Percentiles rank a stretch among this genome's conserved stretches.
Conservation (phyloP, 352 stramenopile species). For the Phytophthora meadii region DNA sequence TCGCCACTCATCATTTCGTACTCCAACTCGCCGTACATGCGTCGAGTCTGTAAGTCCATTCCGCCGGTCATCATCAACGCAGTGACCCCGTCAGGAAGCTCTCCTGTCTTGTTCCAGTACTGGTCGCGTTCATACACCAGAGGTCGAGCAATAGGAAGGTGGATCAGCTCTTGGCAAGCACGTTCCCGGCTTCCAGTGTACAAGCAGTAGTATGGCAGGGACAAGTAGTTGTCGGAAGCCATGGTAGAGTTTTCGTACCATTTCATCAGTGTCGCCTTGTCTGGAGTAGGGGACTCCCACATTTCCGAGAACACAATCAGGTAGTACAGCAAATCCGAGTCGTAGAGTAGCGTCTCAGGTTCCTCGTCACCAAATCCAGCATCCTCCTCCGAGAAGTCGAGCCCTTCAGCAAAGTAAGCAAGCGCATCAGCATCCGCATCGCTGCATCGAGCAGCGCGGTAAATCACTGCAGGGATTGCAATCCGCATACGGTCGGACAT, state of each 20-base stretch:
- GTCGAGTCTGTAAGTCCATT: constrained; percentile 62
- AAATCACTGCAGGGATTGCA: constrained; percentile 65
- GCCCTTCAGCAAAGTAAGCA: constrained; percentile 37
- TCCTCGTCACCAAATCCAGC: constrained; percentile 38
- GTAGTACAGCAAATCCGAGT: constrained; percentile 80
- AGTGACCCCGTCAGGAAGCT: constrained; percentile 46
- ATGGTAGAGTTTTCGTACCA: constrained; percentile 72
- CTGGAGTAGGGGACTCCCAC: constrained; percentile 65
- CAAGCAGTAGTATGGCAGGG: constrained; percentile 78
- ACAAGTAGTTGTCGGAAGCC: constrained; percentile 74
- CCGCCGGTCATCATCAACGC: constrained; percentile 64
- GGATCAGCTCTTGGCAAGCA: constrained; percentile 57
- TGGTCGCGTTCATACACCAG: constrained; percentile 66
- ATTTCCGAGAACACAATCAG: constrained; percentile 85
- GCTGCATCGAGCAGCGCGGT: constrained; percentile 51
- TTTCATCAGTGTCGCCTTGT: constrained; percentile 56
- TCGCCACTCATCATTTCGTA: constrained; percentile 56
- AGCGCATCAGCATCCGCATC: constrained; percentile 49
- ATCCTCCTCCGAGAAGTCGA: constrained; percentile 13
- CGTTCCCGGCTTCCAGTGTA: constrained; percentile 71
- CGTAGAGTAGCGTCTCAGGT: constrained; percentile 57
- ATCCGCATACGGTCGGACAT: constrained; percentile 49
- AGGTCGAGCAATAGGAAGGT: constrained; percentile 46
- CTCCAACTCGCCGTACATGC: constrained; percentile 58
- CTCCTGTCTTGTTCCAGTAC: constrained; percentile 73